Conservation (phyloP, 345 rosid species). For the Rhodamnia rubescens region DNA sequence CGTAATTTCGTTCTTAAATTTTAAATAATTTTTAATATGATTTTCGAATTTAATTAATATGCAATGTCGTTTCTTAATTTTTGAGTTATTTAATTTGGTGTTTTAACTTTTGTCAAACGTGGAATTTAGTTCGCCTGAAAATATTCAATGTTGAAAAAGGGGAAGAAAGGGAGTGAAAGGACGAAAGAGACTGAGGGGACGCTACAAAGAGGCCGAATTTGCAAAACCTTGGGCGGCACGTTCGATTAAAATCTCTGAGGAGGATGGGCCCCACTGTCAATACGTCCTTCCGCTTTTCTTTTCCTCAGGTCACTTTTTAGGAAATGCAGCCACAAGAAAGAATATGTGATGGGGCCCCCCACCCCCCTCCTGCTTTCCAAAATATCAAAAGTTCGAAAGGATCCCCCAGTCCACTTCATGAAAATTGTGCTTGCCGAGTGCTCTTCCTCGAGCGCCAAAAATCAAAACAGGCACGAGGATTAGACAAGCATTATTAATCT, state of each 20-base stretch:
- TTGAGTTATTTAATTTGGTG: too few species aligned
- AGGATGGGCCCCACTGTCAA: not conserved
- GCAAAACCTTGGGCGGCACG: not conserved
- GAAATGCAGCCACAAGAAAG: not conserved
- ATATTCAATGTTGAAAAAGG: too few species aligned
- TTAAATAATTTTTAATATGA: too few species aligned
- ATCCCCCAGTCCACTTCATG: not conserved
- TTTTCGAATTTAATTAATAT: too few species aligned
- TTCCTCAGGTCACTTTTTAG: not conserved
- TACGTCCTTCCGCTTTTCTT: not conserved
- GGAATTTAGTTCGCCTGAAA: too few species aligned
- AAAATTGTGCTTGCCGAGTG: not conserved
- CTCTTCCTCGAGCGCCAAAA: not conserved
- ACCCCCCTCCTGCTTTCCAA: not conserved
- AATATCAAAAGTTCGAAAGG: not conserved
- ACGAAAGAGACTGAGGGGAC: not conserved
- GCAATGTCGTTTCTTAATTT: too few species aligned
- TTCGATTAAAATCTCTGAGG: not conserved
- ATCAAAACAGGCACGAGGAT: too few species aligned
- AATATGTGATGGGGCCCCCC: not conserved
- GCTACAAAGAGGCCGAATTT: not conserved
- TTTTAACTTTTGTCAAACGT: too few species aligned
- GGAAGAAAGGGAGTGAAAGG: not conserved
- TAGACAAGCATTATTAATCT: not conserved
- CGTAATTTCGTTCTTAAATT: too few species aligned